Base-by-base conservation (phyloP, 495 filamentous ascomycete species). In the Ramalina intermedia region DNA sequence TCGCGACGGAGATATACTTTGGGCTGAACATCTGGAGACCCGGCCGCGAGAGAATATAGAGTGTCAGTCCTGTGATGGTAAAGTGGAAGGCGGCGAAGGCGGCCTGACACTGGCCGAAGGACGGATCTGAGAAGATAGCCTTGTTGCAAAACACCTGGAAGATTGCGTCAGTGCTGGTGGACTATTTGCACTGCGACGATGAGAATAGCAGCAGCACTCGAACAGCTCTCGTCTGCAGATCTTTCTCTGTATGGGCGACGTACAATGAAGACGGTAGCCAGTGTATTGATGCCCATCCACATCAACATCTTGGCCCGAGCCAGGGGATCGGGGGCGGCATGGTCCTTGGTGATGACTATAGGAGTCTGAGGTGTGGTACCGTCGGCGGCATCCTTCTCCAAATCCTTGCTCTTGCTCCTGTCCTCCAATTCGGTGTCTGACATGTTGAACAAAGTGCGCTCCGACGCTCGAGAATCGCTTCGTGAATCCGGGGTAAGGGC, bases 51-150 rank as follows among this genome's bases (percentile, higher is more conserved):
- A 82, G 70, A 44, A 69, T 62, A 61, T 73, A 85, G 35, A 85
- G 67, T 33, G 79, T 81, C 17, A 77, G 58, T 55, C 67, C 80
- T 41, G 81, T 85, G 66, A 81, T 69, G 61, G 78, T 70, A 69
- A 87, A 85, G 63, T 86, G 82, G 63, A 84, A 83, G 33, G 75
- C 65, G 17, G 81, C 81, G 56, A 85, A 85, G 36, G 80, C 74
- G 26, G 82, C 68, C 63, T 85, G 82, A 48, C 72, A 74, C 29
- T 79, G 68, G 51, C 76, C 77, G 54, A 86, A 72, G 45, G 71
- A 73, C 18, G 75, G 70, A 50, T 83, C 72, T 20, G 78, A 74
- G 63, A 87, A 84, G 56, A 87, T 83, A 40, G 70, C 73, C 63
- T 87, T 85, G 64, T 85, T 87, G 37, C 77, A 82, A 61, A 85